Conservation (phyloP, 2,329 filamentous ascomycete species). For the Paracamarosporium sp. region DNA sequence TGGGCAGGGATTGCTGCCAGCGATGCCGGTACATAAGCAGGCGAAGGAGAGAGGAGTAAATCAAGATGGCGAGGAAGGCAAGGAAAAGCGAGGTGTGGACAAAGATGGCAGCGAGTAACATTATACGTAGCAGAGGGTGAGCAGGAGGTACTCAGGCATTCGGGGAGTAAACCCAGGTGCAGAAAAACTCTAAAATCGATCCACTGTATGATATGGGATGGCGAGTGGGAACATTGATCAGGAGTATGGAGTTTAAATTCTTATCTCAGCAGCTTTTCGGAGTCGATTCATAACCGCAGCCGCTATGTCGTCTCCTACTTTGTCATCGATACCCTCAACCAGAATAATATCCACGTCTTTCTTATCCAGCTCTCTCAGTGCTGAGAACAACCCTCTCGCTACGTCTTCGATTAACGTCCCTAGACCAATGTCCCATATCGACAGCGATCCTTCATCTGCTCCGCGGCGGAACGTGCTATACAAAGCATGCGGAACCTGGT, state of each 20-base stretch:
- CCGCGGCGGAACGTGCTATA: conserved; percentile 19
- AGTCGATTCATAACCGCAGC: conserved; percentile 67
- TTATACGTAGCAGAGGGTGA: neutral
- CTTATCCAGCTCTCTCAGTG: conserved; percentile 83
- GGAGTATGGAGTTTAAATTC: conserved; percentile 16
- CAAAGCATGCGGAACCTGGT: conserved; percentile 38
- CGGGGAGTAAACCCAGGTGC: neutral
- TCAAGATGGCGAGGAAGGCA: neutral
- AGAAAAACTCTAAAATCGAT: neutral
- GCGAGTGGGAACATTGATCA: too few species aligned
- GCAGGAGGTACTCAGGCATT: too few species aligned
- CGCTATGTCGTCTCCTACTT: conserved; percentile 76
- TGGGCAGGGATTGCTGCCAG: conserved; percentile 35
- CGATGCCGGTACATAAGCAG: conserved; percentile 14
- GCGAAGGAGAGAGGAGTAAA: neutral
- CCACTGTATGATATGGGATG: neutral
- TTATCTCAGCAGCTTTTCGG: conserved; percentile 54
- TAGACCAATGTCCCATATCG: conserved; percentile 73
- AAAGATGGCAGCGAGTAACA: neutral
- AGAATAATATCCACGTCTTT: conserved; percentile 82
- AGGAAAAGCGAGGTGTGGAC: neutral
- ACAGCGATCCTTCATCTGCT: conserved; percentile 6
- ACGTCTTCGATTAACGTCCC: conserved; percentile 75
- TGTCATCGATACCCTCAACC: conserved; percentile 81
- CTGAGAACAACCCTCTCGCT: conserved; percentile 86